Evolutionary conservation across 2,329 filamentous ascomycete genomes (phyloP).

Genomic region (Podosphaera aphanis): DNA sequence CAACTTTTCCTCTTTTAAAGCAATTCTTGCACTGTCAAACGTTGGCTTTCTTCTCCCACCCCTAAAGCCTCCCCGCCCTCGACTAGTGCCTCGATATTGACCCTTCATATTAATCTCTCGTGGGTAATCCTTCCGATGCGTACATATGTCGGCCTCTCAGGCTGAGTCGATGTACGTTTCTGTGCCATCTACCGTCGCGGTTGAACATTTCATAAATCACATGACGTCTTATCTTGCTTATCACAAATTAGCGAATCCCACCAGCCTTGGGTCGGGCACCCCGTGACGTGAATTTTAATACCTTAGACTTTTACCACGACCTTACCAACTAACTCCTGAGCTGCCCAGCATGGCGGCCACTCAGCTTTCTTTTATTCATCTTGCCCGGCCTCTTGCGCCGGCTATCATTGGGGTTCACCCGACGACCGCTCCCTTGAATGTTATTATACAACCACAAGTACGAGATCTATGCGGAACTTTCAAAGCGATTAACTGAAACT

Average conservation of each 20-base stretch:
- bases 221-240: background rate
- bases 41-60: slow-evolving; percentile 17
- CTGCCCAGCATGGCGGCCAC: slow-evolving; percentile 50
- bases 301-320: no score
- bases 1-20: slow-evolving; percentile 21
- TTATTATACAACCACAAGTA: slow-evolving; percentile 91
- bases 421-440: slow-evolving; percentile 74
- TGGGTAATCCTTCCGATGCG: no score
- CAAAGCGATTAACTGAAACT: slow-evolving; percentile 7
- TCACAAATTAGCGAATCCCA: slow-evolving; percentile 2
- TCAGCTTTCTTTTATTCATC: slow-evolving; percentile 74
- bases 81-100: slow-evolving; percentile 6
- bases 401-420: slow-evolving; percentile 55
- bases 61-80: slow-evolving; percentile 11
- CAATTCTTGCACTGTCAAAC: slow-evolving; percentile 24
- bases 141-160: no score
- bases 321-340: background rate
- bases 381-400: slow-evolving; percentile 76
- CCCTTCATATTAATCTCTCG: background rate
- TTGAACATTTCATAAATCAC: background rate
- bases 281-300: no score
- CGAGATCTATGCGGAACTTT: slow-evolving; percentile 12
- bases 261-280: background rate
- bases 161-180: no score
- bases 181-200: no score